These are phyloP conservation scores for Fusarium clavum DNA, from an alignment of 2,329 filamentous ascomycete species.

Conservation along the genomic window DNA sequence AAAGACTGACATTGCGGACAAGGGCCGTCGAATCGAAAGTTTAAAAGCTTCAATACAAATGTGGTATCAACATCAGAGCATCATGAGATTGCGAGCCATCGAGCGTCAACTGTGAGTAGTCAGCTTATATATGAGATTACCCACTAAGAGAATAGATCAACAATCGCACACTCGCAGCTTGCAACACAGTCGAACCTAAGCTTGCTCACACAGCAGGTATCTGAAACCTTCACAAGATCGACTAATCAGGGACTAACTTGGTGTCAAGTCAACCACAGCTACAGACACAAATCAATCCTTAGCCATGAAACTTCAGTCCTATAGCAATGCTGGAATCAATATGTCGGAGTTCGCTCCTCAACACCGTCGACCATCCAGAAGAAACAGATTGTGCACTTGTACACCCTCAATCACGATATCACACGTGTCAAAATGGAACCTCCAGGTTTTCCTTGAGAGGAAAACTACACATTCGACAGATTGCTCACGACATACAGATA, in stretches of 20 bases:
- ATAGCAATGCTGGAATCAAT: too few relatives aligned
- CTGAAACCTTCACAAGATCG: background rate
- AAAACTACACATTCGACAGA: accelerated
- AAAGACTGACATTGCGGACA: accelerated
- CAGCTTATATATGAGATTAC: accelerated
- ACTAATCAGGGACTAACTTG: background rate
- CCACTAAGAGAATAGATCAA: background rate
- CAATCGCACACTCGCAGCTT: too few relatives aligned
- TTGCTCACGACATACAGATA: background rate
- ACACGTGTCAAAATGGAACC: accelerated
- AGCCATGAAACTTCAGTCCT: accelerated
- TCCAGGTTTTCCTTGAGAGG: background rate
- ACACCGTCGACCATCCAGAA: accelerated
- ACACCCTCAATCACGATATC: background rate
- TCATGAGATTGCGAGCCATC: background rate
- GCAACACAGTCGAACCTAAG: background rate
- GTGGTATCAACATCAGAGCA: background rate
- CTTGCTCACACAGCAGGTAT: background rate
- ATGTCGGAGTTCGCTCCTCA: accelerated
- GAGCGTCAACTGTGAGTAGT: background rate
- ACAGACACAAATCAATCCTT: background rate
- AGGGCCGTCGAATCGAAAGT: background rate
- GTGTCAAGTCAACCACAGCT: accelerated
- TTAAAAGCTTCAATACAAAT: background rate
- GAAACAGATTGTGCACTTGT: accelerated